Base-by-base conservation (phyloP, 306 rosid species). In the Gillenia trifoliata region DNA sequence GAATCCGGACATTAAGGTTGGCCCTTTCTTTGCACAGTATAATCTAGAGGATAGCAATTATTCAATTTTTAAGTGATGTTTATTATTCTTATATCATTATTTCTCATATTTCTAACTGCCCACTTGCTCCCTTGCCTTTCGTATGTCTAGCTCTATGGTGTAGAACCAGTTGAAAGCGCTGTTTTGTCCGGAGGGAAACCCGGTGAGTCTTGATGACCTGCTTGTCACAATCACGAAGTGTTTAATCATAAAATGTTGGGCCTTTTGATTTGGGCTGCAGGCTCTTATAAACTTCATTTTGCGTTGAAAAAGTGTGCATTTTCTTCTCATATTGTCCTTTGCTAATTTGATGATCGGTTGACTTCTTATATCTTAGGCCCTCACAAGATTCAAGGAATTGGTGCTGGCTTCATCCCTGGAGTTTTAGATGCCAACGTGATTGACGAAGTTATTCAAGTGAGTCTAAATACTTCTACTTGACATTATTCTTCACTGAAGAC, bases 361-460 rank as follows among this genome's bases (percentile, higher is more conserved):
- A 20, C 11, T 75, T 79, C 26, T 82, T 22, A 34, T 84, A 76
- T 75, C 50, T 36, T 82, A 93, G 98, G 98, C 30, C 97, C 98
- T 16, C 97, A 93, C 84, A 93, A 93, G 87, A 93, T 93, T 87
- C 97, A 93, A 88, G 98, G 98, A 82, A 85, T 93, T 78, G 98
- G 97, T 45, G 98, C 98, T 64, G 98, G 98, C 78, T 91, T 93
- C 88, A 87, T 93, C 81, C 98, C 98, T 74, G 97, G 91, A 84
- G 91, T 93, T 77, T 82, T 93, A 85, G 98, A 91, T 8, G 81
- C 89, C 55, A 64, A 31, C 86, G 43, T 89, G 68, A 66, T 93
- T 19, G 94, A 91, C 77, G 97, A 88, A 89, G 91, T 88, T 79
- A 71, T 93, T 77, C 98, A 91, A 85, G 98, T 93, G 85, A 80